phyloP scores from a whole-genome alignment of 1,139 yeast genomes.

The Candida tropicalis region DNA sequence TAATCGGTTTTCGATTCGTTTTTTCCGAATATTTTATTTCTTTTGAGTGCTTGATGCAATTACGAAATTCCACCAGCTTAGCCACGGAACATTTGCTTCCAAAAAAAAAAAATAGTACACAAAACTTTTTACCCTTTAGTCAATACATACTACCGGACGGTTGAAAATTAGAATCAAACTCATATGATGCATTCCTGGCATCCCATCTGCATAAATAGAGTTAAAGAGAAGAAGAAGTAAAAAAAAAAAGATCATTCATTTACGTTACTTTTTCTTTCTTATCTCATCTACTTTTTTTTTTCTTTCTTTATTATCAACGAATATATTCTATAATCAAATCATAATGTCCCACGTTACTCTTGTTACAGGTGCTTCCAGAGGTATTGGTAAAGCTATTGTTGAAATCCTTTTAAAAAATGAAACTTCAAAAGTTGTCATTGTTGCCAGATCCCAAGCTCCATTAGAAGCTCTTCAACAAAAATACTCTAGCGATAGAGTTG shows the following conservation, averaged over 20 bases:
- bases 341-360: conserved; percentile 25
- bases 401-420: conserved; percentile 46
- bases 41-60: no score
- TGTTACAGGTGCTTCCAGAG: conserved; percentile 72
- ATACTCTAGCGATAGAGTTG: conserved; percentile 54
- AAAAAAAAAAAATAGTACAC: not conserved
- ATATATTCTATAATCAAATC: no score
- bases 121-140: not conserved
- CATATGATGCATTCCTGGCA: not conserved
- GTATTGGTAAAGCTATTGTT: conserved; percentile 76
- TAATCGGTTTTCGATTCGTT: no score
- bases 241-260: not conserved
- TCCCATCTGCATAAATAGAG: not conserved
- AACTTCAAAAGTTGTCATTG: conserved; percentile 59
- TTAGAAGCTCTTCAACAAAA: conserved; percentile 45
- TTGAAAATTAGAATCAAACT: not conserved
- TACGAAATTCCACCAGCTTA: not conserved
- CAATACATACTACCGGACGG: not conserved
- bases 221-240: not conserved
- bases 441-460: conserved; percentile 64
- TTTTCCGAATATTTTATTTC: no score
- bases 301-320: no score
- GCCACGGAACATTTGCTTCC: conserved; percentile 3
- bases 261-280: no score
- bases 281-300: no score